A percentile compares a stretch with the other conserved stretches of the same genome.
Conservation (phyloP, 306 rosid genomes). For the Cicer judaicum region DNA sequence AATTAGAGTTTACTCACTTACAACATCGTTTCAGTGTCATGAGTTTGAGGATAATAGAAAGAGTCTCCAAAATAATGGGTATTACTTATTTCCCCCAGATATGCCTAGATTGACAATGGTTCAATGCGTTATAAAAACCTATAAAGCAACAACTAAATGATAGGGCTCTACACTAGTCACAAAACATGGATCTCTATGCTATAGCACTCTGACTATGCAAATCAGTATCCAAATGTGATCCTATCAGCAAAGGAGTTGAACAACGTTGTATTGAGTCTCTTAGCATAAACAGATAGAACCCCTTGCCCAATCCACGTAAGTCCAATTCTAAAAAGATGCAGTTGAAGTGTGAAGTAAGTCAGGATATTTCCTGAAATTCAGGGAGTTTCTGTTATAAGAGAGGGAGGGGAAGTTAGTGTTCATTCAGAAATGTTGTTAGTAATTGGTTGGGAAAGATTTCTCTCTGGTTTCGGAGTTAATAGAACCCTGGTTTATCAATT, state of each 20-base stretch:
- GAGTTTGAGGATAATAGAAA: background rate
- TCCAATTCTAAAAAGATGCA: no score
- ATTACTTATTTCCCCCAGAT: background rate
- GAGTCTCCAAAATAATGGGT: background rate
- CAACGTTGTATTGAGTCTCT: background rate
- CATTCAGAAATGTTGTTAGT: no score
- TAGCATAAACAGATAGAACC: background rate
- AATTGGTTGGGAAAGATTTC: no score
- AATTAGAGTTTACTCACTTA: background rate
- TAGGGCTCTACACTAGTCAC: background rate
- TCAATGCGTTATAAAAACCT: background rate
- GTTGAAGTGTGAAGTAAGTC: no score
- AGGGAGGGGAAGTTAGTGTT: no score
- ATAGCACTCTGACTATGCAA: background rate
- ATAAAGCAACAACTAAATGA: background rate
- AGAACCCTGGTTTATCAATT: no score
- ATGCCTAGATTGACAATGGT: background rate
- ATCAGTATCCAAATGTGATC: background rate
- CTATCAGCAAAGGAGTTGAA: background rate
- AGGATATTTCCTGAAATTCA: no score
- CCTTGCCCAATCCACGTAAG: no score
- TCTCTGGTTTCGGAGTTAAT: no score
- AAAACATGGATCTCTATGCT: background rate
- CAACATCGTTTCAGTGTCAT: background rate
- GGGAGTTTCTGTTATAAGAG: no score